phyloP scores from a whole-genome alignment of 2,329 filamentous ascomycete genomes.

The Colletotrichum lindemuthianum region DNA sequence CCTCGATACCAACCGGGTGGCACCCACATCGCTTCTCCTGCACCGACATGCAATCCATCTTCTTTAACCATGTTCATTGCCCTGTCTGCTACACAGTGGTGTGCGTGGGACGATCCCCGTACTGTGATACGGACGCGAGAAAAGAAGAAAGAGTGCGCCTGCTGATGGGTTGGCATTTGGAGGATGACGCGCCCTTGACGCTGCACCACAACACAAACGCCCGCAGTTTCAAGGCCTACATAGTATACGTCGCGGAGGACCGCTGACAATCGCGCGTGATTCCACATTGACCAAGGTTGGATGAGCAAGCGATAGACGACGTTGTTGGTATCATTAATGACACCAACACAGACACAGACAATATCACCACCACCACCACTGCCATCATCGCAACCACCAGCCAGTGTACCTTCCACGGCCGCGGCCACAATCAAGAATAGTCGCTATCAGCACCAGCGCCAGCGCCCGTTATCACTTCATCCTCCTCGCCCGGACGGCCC shows the following conservation, averaged over 20 bases:
- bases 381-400: neutral
- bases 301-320: conserved; percentile 10
- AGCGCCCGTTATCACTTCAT: conserved; percentile 13
- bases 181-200: conserved; percentile 35
- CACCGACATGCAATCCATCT: conserved; percentile 23
- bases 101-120: too few species aligned
- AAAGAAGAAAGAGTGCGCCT: neutral
- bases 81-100: too few species aligned
- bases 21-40: conserved; percentile 29
- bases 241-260: conserved; percentile 1
- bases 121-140: too few species aligned
- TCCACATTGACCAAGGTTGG: neutral
- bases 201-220: conserved; percentile 2
- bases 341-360: conserved; percentile 3
- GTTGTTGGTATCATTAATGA: neutral
- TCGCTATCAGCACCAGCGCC: conserved; percentile 6
- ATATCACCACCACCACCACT: neutral
- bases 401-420: neutral
- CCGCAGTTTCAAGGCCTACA: neutral
- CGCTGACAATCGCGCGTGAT: conserved; percentile 12
- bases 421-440: conserved; percentile 11
- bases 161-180: conserved; percentile 12
- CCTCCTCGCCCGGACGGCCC: conserved; percentile 17
- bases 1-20: conserved; percentile 29
- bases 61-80: conserved; percentile 21